Conservation (phyloP, 2,329 filamentous ascomycete species). For the Ascocoryne sarcoides region DNA sequence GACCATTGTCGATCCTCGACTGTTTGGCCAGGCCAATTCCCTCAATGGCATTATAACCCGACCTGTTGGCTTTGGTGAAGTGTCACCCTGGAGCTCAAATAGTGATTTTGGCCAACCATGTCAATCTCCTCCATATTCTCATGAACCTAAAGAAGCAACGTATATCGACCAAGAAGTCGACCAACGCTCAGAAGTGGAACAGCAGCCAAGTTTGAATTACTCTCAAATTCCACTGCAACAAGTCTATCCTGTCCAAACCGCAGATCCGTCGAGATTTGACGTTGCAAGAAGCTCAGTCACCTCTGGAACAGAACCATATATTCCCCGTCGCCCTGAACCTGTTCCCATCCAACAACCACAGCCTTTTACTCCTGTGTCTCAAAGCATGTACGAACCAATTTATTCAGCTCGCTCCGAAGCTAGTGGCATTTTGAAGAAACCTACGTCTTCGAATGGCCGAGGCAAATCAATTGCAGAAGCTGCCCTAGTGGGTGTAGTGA, state of each 20-base stretch:
- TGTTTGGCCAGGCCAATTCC: slow-evolving; percentile 55
- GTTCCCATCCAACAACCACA: slow-evolving; percentile 77
- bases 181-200: neutral
- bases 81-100: slow-evolving; percentile 23
- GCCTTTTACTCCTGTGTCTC: slow-evolving; percentile 64
- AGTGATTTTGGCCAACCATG: slow-evolving; percentile 25
- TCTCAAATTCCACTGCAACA: slow-evolving; percentile 43
- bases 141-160: slow-evolving; percentile 1
- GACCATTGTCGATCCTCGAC: slow-evolving; percentile 46
- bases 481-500: slow-evolving; percentile 40
- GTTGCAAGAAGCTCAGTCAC: slow-evolving; percentile 42
- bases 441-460: slow-evolving; percentile 26
- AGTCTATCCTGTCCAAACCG: slow-evolving; percentile 58
- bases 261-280: slow-evolving; percentile 56
- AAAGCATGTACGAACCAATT: slow-evolving; percentile 52
- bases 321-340: slow-evolving; percentile 39
- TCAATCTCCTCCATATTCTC: slow-evolving; percentile 6
- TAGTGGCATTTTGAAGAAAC: slow-evolving; percentile 17
- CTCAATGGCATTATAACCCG: slow-evolving; percentile 46
- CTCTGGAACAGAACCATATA: slow-evolving; percentile 31
- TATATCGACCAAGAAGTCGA: neutral
- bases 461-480: slow-evolving; percentile 35
- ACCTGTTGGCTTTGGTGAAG: slow-evolving; percentile 46
- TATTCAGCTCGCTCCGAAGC: slow-evolving; percentile 25
- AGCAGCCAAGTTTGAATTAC: neutral